Base-by-base conservation (phyloP, 2,329 filamentous ascomycete genomes). In the Lachnellula willkommii region DNA sequence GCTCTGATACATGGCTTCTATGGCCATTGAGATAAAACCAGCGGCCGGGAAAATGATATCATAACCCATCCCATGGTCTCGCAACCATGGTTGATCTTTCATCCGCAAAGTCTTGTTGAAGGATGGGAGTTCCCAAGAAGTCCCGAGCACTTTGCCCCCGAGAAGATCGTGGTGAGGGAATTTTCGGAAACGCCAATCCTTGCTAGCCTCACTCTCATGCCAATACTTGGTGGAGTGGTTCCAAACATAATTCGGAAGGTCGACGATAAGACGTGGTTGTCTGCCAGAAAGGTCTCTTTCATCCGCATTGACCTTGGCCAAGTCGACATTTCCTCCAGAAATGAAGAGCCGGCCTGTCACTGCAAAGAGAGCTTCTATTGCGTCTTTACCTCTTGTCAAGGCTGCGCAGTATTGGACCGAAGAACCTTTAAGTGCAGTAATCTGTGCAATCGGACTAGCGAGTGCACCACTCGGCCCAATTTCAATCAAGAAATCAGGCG, bases 181-280 rank as follows among this genome's bases (percentile, higher is more conserved):
- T 37, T 73, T 68, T 15, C 76, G 71, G 56, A 76, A 74, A 2
- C 78, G 73, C 56, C 74, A 74, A 20, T 75, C 71, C 15, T 68
- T 65, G 22, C 75, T 76, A 2, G 78, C 65, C 42, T 76, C 73
- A 2, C 75, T 77, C 58, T 83, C 79, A 56, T 77, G 72, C 79
- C 79, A 82, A 63, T 80, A 80, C 0, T 65, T 68, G 37, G 72
- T 76, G n/a, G 68, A 66, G 55, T 81, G 79, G 28, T 82, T 79
- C 79, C 79, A 83, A 1, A 74, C 70, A 56, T 82, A 82, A 1
- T 73, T 71, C 1, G 80, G 79, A 12, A 83, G 65, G 28, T 63
- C 72, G 0, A 70, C 62, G 4, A 82, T 42, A 28, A 55, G 22
- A 37, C 36, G 22, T 48, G 55, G 47, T 35, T n/a, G 24, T 45